Evolutionary conservation across 2,329 filamentous ascomycete species (phyloP).

Genomic region (Xylaria sp.): DNA sequence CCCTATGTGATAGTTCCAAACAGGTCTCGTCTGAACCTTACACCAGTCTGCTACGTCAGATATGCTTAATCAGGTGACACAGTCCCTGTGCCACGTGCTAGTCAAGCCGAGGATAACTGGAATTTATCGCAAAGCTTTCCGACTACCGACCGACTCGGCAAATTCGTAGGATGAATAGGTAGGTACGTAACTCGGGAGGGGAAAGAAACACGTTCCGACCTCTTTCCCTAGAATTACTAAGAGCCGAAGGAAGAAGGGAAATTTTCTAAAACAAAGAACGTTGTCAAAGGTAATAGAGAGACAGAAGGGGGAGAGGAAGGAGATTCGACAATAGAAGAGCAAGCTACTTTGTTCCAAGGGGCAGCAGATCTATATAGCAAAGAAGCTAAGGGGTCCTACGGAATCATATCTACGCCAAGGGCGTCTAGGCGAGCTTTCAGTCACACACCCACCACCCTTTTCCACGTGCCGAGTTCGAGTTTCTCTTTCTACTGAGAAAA

Average conservation of each 20-base stretch:
- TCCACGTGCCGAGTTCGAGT: conserved; percentile 19
- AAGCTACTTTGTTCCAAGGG: neutral
- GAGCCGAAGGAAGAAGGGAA: neutral
- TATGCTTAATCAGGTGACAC: conserved; percentile 2
- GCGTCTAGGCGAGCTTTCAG: conserved; percentile 17
- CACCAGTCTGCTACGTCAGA: conserved; percentile 18
- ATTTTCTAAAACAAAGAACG: neutral
- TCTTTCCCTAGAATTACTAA: neutral
- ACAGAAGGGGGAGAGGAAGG: neutral
- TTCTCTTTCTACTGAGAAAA: neutral
- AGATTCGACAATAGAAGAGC: conserved; percentile 10
- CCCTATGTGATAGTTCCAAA: neutral
- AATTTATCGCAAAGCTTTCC: conserved; percentile 1
- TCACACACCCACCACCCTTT: conserved; percentile 8
- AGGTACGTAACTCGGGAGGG: neutral
- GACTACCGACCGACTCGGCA: neutral
- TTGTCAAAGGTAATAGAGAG: neutral
- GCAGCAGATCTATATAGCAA: conserved; percentile 10
- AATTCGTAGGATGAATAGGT: neutral
- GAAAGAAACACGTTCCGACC: neutral
- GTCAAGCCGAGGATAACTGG: neutral
- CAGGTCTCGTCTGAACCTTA: conserved; percentile 17
- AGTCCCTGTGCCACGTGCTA: neutral
- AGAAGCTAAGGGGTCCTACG: conserved; percentile 14
- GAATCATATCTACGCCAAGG: conserved; percentile 21